Evolutionary conservation across 2,329 filamentous ascomycete genomes (phyloP), one percentile per base, ranked within the genome.

Genomic region (Paecilomyces dactylethromorphus): DNA sequence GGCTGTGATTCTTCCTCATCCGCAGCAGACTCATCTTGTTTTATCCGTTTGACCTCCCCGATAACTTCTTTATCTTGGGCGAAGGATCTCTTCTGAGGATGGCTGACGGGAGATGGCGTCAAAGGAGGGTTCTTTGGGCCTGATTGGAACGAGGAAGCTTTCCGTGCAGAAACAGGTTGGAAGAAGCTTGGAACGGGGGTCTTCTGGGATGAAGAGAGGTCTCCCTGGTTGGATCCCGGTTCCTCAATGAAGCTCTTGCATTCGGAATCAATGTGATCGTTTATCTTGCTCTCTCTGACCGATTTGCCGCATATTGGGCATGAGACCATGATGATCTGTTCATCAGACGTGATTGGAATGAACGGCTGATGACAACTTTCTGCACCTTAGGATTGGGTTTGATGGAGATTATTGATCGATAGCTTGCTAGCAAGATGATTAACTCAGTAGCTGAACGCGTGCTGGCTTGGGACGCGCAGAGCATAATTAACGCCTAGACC

Each of bases 241-340:
- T 77, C 71, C 59, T 88, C 78, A 62, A 94, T 73, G 70, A 87
- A 87, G 35, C 79, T 81, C 60, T 83, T 75, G 78, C 93, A 97
- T 63, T 84, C 84, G 31, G 91, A 93, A 77, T 97, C 94, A 70
- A 97, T 86, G 74, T 97, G 93, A 65, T 82, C 82, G 76, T 97
- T 97, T 80, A 97, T 97, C 65, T 88, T 84, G 69, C 79, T 78
- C 64, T 87, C 78, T 64, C 84, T 87, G 67, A 94, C 90, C 58
- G 81, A 78, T 67, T 87, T 87, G 69, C 84, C 81, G 78, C 91
- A 95, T 64, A 91, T 88, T 10, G 91, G 91, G 69, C 91, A 94
- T 66, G 84, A 81, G 67, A 93, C 87, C 79, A 52, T 52, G 50
- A 10, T 21, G 50, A 29, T 22, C 21, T n/a, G 50, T 21, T 52